phyloP scores from a whole-genome alignment of 495 filamentous ascomycete species.

The Mytilinidion resinicola region DNA sequence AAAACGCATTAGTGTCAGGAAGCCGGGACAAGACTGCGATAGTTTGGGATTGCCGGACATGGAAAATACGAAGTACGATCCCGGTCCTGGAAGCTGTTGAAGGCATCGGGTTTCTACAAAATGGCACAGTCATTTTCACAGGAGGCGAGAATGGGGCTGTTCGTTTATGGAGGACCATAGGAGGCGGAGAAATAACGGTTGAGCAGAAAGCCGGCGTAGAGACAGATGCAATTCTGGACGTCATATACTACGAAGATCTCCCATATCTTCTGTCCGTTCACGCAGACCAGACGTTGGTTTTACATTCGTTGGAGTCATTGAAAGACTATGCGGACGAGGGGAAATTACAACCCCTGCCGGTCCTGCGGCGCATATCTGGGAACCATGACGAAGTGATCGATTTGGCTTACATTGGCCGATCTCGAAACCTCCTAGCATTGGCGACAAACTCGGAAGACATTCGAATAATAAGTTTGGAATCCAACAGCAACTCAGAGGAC shows the following conservation, averaged over 20 bases:
- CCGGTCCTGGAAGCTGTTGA: slow-evolving; percentile 83
- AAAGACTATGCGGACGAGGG: slow-evolving; percentile 37
- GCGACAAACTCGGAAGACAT: slow-evolving; percentile 95
- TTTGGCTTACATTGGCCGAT: slow-evolving; percentile 71
- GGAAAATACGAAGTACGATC: slow-evolving; percentile 77
- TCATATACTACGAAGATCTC: slow-evolving; percentile 55
- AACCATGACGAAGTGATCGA: slow-evolving; percentile 98
- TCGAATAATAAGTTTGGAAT: slow-evolving; percentile 64
- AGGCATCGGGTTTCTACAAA: slow-evolving; percentile 67
- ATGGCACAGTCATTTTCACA: slow-evolving; percentile 65
- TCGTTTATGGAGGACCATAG: slow-evolving; percentile 72
- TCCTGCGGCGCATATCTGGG: slow-evolving; percentile 74
- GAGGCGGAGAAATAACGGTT: slow-evolving; percentile 69
- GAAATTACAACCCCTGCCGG: slow-evolving; percentile 41
- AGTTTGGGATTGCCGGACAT: slow-evolving; percentile 77
- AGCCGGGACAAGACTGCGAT: slow-evolving; percentile 91
- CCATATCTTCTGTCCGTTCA: slow-evolving; percentile 75
- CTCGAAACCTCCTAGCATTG: slow-evolving; percentile 75
- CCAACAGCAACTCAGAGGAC: background rate
- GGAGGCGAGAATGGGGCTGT: slow-evolving; percentile 80
- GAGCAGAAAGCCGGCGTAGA: slow-evolving; percentile 62
- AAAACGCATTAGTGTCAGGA: slow-evolving; percentile 76
- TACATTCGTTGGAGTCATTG: slow-evolving; percentile 52
- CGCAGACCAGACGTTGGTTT: slow-evolving; percentile 73
- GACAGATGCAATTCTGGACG: slow-evolving; percentile 67